Percentiles rank a stretch among this genome's conserved stretches.
Evolutionary conservation across 192 early-diverging fungal genomes (phyloP).

Genomic region (Backusella mclennaniae): DNA sequence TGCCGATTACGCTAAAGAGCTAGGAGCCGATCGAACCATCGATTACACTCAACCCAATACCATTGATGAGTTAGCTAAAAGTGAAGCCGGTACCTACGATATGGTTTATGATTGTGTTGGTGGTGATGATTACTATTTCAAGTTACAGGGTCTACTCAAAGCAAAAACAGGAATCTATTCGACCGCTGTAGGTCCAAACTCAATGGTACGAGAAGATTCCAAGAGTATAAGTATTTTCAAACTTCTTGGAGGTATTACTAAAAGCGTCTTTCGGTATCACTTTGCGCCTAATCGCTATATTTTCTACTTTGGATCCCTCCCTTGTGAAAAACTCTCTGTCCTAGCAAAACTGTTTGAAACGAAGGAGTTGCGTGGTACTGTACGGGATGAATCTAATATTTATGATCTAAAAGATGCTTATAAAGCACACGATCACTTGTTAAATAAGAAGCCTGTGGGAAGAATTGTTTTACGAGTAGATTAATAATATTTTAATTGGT

Average conservation of each 20-base stretch:
- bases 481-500: not conserved
- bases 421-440: conserved; percentile 18
- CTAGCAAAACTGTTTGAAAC: not conserved
- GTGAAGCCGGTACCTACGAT: conserved; percentile 33
- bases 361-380: not conserved
- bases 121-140: conserved; percentile 17
- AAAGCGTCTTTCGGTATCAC: not conserved
- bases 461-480: not conserved
- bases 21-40: conserved; percentile 54
- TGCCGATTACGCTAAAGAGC: conserved; percentile 32
- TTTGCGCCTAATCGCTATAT: not conserved
- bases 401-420: conserved; percentile 26
- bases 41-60: conserved; percentile 52
- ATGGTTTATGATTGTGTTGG: conserved; percentile 45
- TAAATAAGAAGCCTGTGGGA: not conserved
- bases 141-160: not conserved
- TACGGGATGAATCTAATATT: conserved; percentile 8
- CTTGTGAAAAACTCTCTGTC: not conserved
- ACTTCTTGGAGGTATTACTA: not conserved
- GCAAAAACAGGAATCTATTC: not conserved
- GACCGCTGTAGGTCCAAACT: conserved; percentile 11
- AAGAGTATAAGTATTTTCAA: not conserved
- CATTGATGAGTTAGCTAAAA: conserved; percentile 9
- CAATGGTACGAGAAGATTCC: not conserved
- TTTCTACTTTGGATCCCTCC: not conserved